Base-by-base conservation (phyloP, 495 filamentous ascomycete species). In the Penicillium samsonianum region DNA sequence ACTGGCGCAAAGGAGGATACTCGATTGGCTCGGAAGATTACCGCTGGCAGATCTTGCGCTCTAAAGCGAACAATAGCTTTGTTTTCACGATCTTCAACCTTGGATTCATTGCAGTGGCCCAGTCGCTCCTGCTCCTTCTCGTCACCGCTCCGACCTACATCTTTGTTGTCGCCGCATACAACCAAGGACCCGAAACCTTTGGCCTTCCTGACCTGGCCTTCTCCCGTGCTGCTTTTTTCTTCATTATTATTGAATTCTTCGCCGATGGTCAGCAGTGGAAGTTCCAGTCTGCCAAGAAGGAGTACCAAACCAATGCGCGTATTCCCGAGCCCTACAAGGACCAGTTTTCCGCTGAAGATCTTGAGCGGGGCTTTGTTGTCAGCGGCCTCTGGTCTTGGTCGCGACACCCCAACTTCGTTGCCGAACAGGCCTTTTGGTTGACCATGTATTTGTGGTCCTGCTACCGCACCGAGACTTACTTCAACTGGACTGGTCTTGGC, bases 1-100 rank as follows among this genome's bases (percentile, higher is more conserved):
- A 96, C 72, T 96, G 89, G 89, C 88, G 95, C 49, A 95, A 90
- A 72, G 95, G 95, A 19, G 95, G 95, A 17, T 99, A 98, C 69
- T 73, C 76, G 23, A 79, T 90, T 56, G 93, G 94, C 28, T 86
- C 84, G 11, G 92, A 99, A 72, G 95, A 99, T 73, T 99, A 99
- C 70, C 84, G 95, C 69, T 97, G 93, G 93, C 58, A 74, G 41
- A 76, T 85, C 17, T 60, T 87, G 35, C 78, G 75, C 52, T 65
- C 78, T 19, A 70, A 79, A 41, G 73, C 83, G 35, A 75, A 75
- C 71, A 80, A 75, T 58, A 72, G 73, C 4, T 73, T 77, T 25
- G 63, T 86, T 14, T 95, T 95, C 73, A 89, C 90, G 72, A 55
- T 95, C 46, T 86, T 98, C 74, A 93, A 98, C 75, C 80, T 92